Base-by-base conservation (phyloP, 805 yeast genomes). In the Torulaspora gathmanii region DNA sequence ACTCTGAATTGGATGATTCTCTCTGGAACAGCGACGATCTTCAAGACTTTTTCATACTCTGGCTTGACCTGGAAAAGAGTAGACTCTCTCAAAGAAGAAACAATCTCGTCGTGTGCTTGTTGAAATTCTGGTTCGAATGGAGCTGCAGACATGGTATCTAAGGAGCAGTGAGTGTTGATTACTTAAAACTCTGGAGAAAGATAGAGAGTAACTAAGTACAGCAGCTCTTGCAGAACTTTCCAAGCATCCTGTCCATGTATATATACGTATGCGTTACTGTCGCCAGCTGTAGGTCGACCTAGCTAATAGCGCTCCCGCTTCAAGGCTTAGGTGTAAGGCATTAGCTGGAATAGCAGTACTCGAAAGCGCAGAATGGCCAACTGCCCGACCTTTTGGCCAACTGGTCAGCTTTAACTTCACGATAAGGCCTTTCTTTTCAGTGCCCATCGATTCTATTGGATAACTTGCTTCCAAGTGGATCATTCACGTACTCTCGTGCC, bases 1-100 rank as follows among this genome's bases (percentile, higher is more conserved):
- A 93, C 98, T 75, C 98, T 84, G 85, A 91, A 91, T 72, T 89
- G 96, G 67, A 93, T 82, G 61, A 89, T 75, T 73, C 98, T 83
- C 78, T 91, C 98, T 56, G 99, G 99, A 50, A 90, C 80, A 42
- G 96, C 86, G 52, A 90, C 86, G 54, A 91, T 89, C 47, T 91
- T 88, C 53, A 91, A 77, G 42, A 87, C 93, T 67, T 81, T 82
- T 72, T 85, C 82, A 69, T 88, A 88, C 68, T 88, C 82, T 61
- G 99, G 99, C 68, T 85, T 82, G 73, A 86, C 78, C 58, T 78
- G 73, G 76, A 93, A 91, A 53, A 91, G 77, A 55, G 95, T 85
- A 36, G 98, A 91, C 72, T 86, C 95, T 71, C 86, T 81, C 61
- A 93, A 77, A 51, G 97, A 90, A 54, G 85, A 74, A 65, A 82